phyloP scores from a whole-genome alignment of 176 grass and related monocot species.

The Aegilops speltoides region DNA sequence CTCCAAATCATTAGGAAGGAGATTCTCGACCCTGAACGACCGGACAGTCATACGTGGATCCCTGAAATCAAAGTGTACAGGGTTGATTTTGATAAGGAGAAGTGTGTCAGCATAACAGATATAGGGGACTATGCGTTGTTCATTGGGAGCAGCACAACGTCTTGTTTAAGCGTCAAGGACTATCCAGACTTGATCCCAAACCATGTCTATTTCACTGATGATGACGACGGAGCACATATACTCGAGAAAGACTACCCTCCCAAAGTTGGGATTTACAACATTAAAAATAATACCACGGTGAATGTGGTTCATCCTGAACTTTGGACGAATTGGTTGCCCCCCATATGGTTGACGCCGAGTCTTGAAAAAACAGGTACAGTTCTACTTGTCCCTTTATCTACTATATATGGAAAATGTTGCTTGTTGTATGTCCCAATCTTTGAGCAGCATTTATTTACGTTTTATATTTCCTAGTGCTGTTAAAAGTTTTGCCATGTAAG shows the following conservation, averaged over 20 bases:
- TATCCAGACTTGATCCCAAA: not conserved
- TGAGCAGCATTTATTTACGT: too few species aligned
- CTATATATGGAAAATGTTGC: not conserved
- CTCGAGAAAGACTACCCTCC: not conserved
- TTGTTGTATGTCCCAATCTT: not conserved
- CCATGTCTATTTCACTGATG: not conserved
- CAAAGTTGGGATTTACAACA: not conserved
- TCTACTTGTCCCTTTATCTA: not conserved
- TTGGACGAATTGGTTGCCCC: constrained; percentile 2
- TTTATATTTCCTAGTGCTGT: not conserved
- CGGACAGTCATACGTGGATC: not conserved
- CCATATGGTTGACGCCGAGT: not conserved
- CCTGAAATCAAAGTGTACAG: not conserved
- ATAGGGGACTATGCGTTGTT: not conserved
- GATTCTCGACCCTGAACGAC: not conserved
- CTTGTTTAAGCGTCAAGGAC: not conserved
- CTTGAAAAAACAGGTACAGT: not conserved
- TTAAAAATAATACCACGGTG: not conserved
- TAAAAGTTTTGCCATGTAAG: not conserved
- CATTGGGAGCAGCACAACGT: not conserved
- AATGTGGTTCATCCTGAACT: not conserved
- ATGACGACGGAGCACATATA: not conserved
- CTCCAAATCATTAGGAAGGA: not conserved
- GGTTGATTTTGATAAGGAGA: not conserved
- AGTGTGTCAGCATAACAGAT: not conserved